These are phyloP conservation scores for Bidens hawaiensis DNA, from an alignment of 140 eudicot genomes.

Conservation along the genomic window DNA sequence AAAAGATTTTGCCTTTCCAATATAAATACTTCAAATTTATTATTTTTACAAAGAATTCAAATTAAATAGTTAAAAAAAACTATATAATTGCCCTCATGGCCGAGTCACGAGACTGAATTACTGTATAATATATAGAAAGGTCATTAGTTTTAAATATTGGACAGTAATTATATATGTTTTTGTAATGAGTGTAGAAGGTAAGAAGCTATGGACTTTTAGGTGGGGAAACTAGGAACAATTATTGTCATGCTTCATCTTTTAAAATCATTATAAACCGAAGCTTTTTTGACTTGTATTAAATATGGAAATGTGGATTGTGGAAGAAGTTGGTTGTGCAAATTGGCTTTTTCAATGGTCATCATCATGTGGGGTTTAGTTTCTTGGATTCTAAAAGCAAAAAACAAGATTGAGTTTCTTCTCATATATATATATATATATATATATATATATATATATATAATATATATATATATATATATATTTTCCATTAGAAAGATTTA, in stretches of 20 bases:
- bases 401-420: constrained; percentile 16
- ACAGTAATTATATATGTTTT: constrained; percentile 13
- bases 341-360: constrained; percentile 36
- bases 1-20: constrained; percentile 15
- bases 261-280: constrained; percentile 32
- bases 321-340: constrained; percentile 34
- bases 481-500: too few species aligned
- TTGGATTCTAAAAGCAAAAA: constrained; percentile 27
- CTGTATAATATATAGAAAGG: neutral
- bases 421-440: too few species aligned
- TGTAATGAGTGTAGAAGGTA: constrained; percentile 36
- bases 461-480: too few species aligned
- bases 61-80: constrained; percentile 1
- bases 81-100: constrained; percentile 1
- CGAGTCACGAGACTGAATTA: neutral
- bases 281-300: constrained; percentile 40
- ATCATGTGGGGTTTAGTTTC: constrained; percentile 37
- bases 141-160: neutral
- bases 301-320: constrained; percentile 27
- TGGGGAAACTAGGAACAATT: constrained; percentile 29
- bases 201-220: constrained; percentile 32
- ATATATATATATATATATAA: too few species aligned
- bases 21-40: neutral
- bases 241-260: constrained; percentile 31
- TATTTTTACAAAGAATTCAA: neutral